Evolutionary conservation across 306 rosid species (phyloP).

Genomic region (Luffa acutangula): DNA sequence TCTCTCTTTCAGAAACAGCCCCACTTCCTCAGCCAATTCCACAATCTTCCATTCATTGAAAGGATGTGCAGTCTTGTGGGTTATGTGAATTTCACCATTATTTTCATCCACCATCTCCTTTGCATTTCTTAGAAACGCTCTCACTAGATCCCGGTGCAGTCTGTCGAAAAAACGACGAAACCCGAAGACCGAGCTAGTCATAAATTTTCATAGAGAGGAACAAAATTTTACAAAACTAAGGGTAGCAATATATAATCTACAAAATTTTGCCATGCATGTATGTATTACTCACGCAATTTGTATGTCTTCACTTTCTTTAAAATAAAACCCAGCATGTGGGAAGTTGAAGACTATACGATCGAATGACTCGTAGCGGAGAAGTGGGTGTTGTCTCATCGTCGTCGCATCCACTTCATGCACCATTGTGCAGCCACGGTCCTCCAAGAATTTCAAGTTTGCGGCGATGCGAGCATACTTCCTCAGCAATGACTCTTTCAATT

Average conservation of each 20-base stretch:
- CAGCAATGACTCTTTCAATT: neutral
- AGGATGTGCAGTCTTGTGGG: slow-evolving; percentile 25
- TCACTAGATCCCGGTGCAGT: slow-evolving; percentile 16
- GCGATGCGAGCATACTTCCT: neutral
- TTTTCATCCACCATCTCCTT: neutral
- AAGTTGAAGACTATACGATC: slow-evolving; percentile 19
- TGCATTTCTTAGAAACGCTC: slow-evolving; percentile 19
- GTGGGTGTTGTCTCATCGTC: slow-evolving; percentile 10
- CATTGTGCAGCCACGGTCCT: slow-evolving; percentile 15
- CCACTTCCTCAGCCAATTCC: neutral
- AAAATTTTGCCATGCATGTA: neutral
- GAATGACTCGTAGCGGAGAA: neutral
- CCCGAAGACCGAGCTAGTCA: too few species aligned
- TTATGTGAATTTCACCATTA: slow-evolving; percentile 27
- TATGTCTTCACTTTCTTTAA: neutral
- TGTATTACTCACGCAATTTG: slow-evolving; percentile 11
- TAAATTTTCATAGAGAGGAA: too few species aligned
- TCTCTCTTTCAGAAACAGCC: neutral
- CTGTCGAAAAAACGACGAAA: neutral
- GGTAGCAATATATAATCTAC: too few species aligned
- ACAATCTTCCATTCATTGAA: neutral
- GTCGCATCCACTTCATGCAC: slow-evolving; percentile 23
- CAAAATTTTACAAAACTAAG: too few species aligned
- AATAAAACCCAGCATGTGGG: slow-evolving; percentile 15
- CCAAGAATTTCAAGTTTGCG: slow-evolving; percentile 13